Evolutionary conservation across 345 rosid genomes (phyloP).

Genomic region (Cochlearia excelsa): DNA sequence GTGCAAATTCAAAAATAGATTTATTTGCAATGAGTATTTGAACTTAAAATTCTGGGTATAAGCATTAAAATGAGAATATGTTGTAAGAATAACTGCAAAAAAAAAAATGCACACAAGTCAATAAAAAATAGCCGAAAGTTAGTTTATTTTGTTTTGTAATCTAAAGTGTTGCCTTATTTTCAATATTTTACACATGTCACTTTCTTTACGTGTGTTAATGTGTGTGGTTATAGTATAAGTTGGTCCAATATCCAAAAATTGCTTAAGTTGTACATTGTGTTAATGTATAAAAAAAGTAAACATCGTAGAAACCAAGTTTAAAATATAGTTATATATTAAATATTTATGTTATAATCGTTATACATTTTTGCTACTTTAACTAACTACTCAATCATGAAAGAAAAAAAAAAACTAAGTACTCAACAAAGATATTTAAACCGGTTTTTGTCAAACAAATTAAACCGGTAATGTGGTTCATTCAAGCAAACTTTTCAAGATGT

Average conservation of each 20-base stretch:
- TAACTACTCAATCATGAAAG: too few species aligned
- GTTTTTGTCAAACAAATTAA: background rate
- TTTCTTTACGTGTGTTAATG: conserved; percentile 18
- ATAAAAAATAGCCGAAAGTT: conserved; percentile 38
- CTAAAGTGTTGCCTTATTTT: conserved; percentile 17
- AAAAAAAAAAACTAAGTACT: background rate
- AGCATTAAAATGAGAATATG: conserved; percentile 6
- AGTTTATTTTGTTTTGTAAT: conserved; percentile 16
- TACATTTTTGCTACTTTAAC: too few species aligned
- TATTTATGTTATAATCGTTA: too few species aligned
- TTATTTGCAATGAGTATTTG: too few species aligned
- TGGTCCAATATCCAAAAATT: conserved; percentile 16
- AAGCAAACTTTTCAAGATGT: conserved; percentile 17
- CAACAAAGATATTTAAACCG: too few species aligned
- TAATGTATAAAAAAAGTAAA: conserved; percentile 8
- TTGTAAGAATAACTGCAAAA: background rate
- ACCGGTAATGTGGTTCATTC: background rate
- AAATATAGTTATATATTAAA: too few species aligned
- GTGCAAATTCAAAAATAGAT: too few species aligned
- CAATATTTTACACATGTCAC: conserved; percentile 28
- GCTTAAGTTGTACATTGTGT: background rate
- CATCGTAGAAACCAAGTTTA: background rate
- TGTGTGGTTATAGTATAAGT: conserved; percentile 4
- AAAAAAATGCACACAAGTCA: conserved; percentile 29
- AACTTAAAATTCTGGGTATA: too few species aligned